Evolutionary conservation across 2,329 filamentous ascomycete species (phyloP), one percentile per base, ranked within the genome.

Genomic region (Fusarium heterosporum): DNA sequence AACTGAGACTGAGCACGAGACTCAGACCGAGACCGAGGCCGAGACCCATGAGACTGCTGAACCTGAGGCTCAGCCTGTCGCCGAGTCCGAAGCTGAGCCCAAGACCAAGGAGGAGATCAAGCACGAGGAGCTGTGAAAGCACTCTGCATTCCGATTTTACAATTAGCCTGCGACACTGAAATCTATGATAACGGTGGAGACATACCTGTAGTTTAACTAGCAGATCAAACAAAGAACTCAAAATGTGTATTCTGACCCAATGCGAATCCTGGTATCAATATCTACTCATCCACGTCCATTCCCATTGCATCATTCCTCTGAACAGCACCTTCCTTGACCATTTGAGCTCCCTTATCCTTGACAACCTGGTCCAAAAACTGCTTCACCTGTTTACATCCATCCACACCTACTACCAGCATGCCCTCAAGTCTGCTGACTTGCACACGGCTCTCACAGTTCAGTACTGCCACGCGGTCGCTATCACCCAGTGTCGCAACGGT

Each of bases 371-470:
- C 94, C 73, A 99, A 76, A 48, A 97, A 90, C 69, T 88, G 85
- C 66, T 92, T 86, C 38, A 98, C 89, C 76, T 94, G 90, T 79
- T 90, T 93, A 78, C 95, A 98, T 7, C 94, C 96, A 76, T 97
- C 94, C 47, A 97, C 89, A 0, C 91, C 95, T 2, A 97, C 93
- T 0, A 92, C 93, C 71, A 99, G 81, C 94, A 99, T 97, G 2
- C 92, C 92, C 80, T 99, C 95, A 61, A 98, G 76, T 57, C 93
- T 86, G 58, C 85, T 85, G 66, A 91, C 87, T 78, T 96, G 91
- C n/a, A 97, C 90, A 46, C 93, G 88, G 54, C 90, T 96, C 83
- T 98, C 96, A 84, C 96, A 92, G 13, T 94, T 86, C 66, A 97
- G 79, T 8, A 94, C 90, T 4, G 87, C 89, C 3, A 98, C 89